Evolutionary conservation across 164 flowering plant genomes (phyloP), one percentile per base, ranked within the genome.

Genomic region (Hamamelis virginiana): DNA sequence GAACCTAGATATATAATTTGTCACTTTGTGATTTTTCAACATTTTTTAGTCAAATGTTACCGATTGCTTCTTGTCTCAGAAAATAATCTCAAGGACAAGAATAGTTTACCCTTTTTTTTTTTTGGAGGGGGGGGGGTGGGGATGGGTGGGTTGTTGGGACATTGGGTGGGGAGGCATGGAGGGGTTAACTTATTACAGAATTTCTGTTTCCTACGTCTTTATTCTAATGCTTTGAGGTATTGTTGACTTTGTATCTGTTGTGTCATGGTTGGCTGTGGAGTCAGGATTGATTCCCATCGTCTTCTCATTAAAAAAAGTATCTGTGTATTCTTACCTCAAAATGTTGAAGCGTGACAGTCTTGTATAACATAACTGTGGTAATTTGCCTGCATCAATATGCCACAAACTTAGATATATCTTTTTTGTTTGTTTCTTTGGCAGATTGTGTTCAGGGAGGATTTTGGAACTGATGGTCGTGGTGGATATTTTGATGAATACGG

Each of bases 401-500:
- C 25, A 43, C 27, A 28, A 41, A 26, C 52, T 65, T 27, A 51
- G 13, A 9, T 25, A 16, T 26, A 23, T 28, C 9, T 48, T 27
- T 48, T 27, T 19, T 44, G 25, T 64, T 47, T 53, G 57, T 69
- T 76, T 25, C 15, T 51, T 21, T 66, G 67, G 68, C 84, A 89
- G 91, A 89, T 89, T 67, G 94, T 89, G 53, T 89, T 89, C 70
- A 80, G 94, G 72, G 94, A 89, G 77, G 89, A 89, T 73, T 89
- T 89, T 77, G 94, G 94, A 77, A 89, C 91, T 61, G 90, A 87
- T 25, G 94, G 94, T 25, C 94, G 91, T 59, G 91, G 91, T 71
- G 91, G 94, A 74, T 89, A 87, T 74, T 87, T 89, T 72, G 90
- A 89, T 79, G 75, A 89, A 80, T 87, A 89, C 69, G 94, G 94